phyloP scores from a whole-genome alignment of 371 early-diverging fungal genomes.

The Blyttiomyces sp. region DNA sequence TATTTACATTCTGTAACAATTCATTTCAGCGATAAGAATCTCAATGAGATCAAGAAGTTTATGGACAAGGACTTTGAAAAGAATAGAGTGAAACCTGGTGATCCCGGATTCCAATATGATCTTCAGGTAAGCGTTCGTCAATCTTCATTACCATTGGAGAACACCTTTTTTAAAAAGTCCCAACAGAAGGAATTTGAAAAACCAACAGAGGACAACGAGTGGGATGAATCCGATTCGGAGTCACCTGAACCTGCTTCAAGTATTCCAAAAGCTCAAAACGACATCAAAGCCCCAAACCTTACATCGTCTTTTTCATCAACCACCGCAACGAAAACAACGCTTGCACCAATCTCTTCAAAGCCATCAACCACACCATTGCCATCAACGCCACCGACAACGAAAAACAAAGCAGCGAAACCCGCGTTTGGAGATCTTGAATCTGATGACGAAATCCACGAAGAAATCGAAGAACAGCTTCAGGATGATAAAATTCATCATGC shows the following conservation, averaged over 20 bases:
- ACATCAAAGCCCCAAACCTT: background rate
- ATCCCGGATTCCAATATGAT: constrained; percentile 37
- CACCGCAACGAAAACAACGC: too few relatives aligned
- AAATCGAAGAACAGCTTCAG: constrained; percentile 5
- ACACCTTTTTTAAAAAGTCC: background rate
- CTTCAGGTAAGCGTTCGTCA: constrained; percentile 21
- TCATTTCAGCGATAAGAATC: constrained; percentile 26
- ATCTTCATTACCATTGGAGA: background rate
- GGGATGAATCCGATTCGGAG: constrained; percentile 26
- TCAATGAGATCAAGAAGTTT: constrained; percentile 19
- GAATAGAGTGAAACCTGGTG: constrained; percentile 25
- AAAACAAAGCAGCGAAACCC: too few relatives aligned
- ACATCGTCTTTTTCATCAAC: too few relatives aligned
- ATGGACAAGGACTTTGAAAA: constrained; percentile 39
- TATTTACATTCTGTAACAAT: background rate
- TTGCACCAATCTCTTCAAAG: background rate
- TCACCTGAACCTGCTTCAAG: background rate
- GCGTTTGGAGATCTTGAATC: constrained; percentile 10
- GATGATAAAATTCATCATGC: constrained; percentile 5
- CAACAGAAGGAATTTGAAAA: constrained; percentile 29
- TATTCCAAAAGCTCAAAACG: background rate
- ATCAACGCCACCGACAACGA: background rate
- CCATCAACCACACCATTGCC: background rate
- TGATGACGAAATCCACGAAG: background rate
- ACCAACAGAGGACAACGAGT: constrained; percentile 32